These are phyloP conservation scores for Aspergillus asperescens DNA, from an alignment of 495 filamentous ascomycete genomes.

Conservation along the genomic window DNA sequence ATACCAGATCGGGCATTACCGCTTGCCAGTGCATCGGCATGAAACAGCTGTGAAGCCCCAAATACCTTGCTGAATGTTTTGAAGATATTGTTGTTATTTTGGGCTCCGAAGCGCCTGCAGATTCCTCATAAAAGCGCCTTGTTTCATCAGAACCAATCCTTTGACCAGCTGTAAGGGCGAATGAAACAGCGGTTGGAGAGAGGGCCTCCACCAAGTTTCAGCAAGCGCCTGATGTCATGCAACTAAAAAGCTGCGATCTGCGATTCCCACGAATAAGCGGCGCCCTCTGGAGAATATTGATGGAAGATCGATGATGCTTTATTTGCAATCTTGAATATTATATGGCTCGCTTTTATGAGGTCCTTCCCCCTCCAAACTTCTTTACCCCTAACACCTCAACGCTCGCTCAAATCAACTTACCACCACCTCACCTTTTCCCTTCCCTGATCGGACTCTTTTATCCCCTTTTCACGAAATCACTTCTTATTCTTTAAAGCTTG, in stretches of 20 bases:
- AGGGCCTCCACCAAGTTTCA: slow-evolving; percentile 26
- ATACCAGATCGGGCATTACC: not conserved
- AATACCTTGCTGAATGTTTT: not conserved
- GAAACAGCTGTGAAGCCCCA: no score
- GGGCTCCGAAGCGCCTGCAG: slow-evolving; percentile 5
- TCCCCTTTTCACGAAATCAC: not conserved
- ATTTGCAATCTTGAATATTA: slow-evolving; percentile 14
- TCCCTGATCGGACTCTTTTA: slow-evolving; percentile 2
- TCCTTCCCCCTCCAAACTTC: slow-evolving; percentile 11
- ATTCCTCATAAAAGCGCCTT: not conserved
- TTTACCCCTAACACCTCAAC: slow-evolving; percentile 9
- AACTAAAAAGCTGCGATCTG: slow-evolving; percentile 28
- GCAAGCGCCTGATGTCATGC: slow-evolving; percentile 40
- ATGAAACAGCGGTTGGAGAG: slow-evolving; percentile 8
- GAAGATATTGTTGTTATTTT: slow-evolving; percentile 3
- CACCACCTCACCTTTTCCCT: not conserved
- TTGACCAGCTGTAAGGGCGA: not conserved
- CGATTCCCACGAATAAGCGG: slow-evolving; percentile 15
- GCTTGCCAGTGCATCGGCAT: no score
- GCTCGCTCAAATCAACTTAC: not conserved
- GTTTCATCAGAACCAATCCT: slow-evolving; percentile 1
- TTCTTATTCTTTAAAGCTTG: not conserved
- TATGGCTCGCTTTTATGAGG: slow-evolving; percentile 1
- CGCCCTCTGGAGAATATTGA: slow-evolving; percentile 9
- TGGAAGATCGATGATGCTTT: slow-evolving; percentile 16